A percentile compares a stretch with the other conserved stretches of the same genome.
These are phyloP conservation scores for Boletus coccyginus DNA, from an alignment of 768 basidiomycete species.

Conservation along the genomic window DNA sequence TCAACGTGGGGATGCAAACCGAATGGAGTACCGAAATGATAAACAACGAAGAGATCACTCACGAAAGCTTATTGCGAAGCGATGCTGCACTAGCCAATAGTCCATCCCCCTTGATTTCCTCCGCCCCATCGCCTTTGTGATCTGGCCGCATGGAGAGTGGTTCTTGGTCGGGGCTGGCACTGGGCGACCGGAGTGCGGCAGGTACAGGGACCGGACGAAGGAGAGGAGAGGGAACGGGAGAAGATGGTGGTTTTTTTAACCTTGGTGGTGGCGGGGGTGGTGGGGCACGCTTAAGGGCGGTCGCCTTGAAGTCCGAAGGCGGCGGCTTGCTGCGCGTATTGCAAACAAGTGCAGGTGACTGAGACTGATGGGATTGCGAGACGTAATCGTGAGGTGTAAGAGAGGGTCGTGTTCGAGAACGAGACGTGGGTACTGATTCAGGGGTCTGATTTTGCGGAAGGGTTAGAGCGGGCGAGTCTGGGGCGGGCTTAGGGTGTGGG, in stretches of 20 bases:
- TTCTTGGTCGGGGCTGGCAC: constrained; percentile 20
- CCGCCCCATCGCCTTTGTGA: not conserved
- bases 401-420: constrained; percentile 40
- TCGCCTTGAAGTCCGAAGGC: constrained; percentile 49
- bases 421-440: constrained; percentile 35
- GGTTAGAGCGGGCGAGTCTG: not conserved
- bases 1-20: not conserved
- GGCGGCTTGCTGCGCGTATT: constrained; percentile 48
- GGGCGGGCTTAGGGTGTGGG: not conserved
- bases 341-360: constrained; percentile 24
- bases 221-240: constrained; percentile 47
- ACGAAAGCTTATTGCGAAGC: constrained; percentile 47
- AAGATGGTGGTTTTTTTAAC: constrained; percentile 34
- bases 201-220: constrained; percentile 50
- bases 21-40: not conserved
- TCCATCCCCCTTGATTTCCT: constrained; percentile 17
- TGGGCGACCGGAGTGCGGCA: constrained; percentile 19
- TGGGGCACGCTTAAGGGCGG: constrained; percentile 46
- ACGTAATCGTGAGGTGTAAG: constrained; percentile 19
- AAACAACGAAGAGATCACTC: constrained; percentile 28
- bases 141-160: not conserved
- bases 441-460: constrained; percentile 16
- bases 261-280: constrained; percentile 54
- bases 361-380: constrained; percentile 22
- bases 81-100: constrained; percentile 35